Evolutionary conservation across 305 asterid genomes (phyloP).

Genomic region (Fraxinus greggii): DNA sequence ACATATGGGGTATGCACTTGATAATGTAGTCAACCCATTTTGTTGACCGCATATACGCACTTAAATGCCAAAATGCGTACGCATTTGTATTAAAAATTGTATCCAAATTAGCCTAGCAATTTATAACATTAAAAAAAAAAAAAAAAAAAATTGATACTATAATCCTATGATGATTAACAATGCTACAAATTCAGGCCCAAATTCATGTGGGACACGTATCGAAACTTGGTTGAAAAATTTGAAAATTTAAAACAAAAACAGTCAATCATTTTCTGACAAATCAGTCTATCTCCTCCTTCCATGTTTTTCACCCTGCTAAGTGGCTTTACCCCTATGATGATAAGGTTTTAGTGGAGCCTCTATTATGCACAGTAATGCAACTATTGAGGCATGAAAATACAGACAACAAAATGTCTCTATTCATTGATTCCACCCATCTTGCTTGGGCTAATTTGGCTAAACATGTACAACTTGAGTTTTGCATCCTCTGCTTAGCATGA

Average conservation of each 20-base stretch:
- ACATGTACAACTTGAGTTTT: not conserved
- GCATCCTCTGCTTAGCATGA: not conserved
- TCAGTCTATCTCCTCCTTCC: no score
- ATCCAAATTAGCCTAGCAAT: not conserved
- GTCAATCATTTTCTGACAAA: no score
- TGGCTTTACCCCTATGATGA: slow-evolving; percentile 8
- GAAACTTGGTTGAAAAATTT: no score
- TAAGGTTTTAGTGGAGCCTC: not conserved
- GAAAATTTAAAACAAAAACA: no score
- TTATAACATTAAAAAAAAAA: no score
- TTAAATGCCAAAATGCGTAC: not conserved
- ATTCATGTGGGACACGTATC: no score
- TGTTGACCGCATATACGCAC: not conserved
- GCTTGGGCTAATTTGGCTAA: not conserved
- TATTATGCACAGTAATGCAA: not conserved
- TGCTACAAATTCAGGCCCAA: no score
- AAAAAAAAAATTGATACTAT: no score
- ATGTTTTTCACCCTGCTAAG: no score
- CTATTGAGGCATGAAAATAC: not conserved
- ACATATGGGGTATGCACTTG: not conserved
- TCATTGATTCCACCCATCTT: not conserved
- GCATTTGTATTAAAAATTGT: not conserved
- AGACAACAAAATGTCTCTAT: not conserved
- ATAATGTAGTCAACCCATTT: not conserved
- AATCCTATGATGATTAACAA: no score